Evolutionary conservation across 2,329 filamentous ascomycete genomes (phyloP).

Genomic region (Helotiales sp.): DNA sequence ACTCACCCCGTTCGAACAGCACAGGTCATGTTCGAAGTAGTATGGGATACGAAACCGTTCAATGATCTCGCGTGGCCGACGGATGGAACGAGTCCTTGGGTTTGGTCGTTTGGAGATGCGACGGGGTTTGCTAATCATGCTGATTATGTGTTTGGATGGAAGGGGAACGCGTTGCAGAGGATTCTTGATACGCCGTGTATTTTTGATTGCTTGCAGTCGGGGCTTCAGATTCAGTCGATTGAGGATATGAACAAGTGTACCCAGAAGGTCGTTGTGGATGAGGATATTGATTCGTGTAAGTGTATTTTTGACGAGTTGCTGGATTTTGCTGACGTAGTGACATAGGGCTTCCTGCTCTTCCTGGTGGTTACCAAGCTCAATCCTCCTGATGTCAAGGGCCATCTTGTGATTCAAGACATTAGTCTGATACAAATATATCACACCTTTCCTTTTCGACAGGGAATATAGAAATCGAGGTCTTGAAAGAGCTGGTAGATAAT

Average conservation of each 20-base stretch:
- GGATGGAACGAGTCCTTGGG: constrained; percentile 44
- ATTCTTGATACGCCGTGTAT: constrained; percentile 49
- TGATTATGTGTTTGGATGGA: constrained; percentile 54
- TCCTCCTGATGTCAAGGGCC: background rate
- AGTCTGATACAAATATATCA: too few species aligned
- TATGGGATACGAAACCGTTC: constrained; percentile 47
- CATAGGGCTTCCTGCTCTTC: background rate
- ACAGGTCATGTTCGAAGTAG: constrained; percentile 42
- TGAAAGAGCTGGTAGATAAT: too few species aligned
- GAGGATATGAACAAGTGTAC: constrained; percentile 46
- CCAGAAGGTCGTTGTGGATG: constrained; percentile 46
- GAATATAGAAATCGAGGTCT: too few species aligned
- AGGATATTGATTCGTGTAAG: constrained; percentile 51
- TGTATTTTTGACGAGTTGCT: constrained; percentile 8
- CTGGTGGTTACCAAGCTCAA: background rate
- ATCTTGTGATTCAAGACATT: too few species aligned
- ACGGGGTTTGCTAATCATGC: constrained; percentile 50
- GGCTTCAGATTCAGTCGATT: background rate
- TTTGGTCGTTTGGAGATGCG: constrained; percentile 44
- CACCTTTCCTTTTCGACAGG: too few species aligned
- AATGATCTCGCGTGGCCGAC: constrained; percentile 45
- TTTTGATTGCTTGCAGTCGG: constrained; percentile 42
- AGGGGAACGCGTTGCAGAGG: constrained; percentile 48
- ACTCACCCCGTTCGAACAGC: constrained; percentile 14
- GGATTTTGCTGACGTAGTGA: background rate